phyloP scores from a whole-genome alignment of 257 asterid genomes.

The Solanum dulcamara region DNA sequence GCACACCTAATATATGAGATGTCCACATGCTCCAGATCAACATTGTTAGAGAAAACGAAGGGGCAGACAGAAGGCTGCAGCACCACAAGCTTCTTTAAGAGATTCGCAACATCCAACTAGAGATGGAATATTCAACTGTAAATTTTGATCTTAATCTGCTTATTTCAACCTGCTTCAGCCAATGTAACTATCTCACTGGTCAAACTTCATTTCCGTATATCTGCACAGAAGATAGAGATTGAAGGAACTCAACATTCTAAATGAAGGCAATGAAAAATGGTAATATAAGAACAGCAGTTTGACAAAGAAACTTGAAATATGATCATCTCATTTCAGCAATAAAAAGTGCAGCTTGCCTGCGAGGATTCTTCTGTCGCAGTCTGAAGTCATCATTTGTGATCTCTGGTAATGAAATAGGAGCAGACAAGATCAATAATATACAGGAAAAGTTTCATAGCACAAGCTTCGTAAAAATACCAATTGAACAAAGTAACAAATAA shows the following conservation, averaged over 20 bases:
- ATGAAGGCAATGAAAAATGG: neutral
- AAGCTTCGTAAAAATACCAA: neutral
- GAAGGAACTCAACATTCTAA: neutral
- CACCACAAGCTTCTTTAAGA: conserved; percentile 42
- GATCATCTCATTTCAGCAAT: neutral
- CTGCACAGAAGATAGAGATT: conserved; percentile 25
- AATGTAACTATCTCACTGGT: conserved; percentile 39
- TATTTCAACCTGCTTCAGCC: conserved; percentile 33
- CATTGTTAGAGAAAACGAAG: conserved; percentile 36
- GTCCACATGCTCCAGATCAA: conserved; percentile 64
- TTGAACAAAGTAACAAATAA: neutral
- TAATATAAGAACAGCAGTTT: neutral
- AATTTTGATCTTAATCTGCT: conserved; percentile 23
- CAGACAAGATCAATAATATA: neutral
- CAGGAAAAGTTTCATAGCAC: neutral
- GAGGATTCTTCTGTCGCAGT: conserved; percentile 84
- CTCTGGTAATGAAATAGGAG: conserved; percentile 25
- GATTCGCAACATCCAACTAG: conserved; percentile 44
- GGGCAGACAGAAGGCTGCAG: conserved; percentile 50
- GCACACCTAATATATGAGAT: conserved; percentile 30
- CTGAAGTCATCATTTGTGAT: conserved; percentile 51
- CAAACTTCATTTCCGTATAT: conserved; percentile 91
- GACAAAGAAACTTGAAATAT: neutral
- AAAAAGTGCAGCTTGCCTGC: conserved; percentile 37
- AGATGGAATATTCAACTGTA: neutral